Percentiles rank a stretch among this genome's conserved stretches.
Conservation (phyloP, 1,284 basidiomycete genomes). For the Moesziomyces parantarcticus region DNA sequence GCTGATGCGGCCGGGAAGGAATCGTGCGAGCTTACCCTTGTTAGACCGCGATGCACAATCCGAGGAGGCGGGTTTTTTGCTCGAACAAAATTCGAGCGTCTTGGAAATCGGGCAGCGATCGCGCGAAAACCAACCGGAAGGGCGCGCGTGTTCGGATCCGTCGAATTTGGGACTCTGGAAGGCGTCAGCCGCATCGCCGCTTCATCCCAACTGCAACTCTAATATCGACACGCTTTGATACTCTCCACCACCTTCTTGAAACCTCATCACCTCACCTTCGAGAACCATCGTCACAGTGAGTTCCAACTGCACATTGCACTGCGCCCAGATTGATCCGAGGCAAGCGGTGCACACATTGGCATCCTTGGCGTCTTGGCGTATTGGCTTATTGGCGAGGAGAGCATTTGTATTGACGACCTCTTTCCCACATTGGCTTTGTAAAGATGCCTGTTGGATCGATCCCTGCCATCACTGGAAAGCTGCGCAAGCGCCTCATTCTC, state of each 20-base stretch:
- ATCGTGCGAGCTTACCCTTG: too few species aligned
- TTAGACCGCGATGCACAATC: too few species aligned
- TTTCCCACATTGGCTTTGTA: neutral
- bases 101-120: neutral
- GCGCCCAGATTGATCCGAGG: too few species aligned
- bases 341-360: neutral
- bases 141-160: constrained; percentile 8
- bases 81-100: too few species aligned
- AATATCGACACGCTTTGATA: neutral
- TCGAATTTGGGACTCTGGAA: constrained; percentile 1
- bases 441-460: constrained; percentile 59
- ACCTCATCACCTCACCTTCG: constrained; percentile 2
- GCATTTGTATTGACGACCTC: constrained; percentile 16
- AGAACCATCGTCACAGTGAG: constrained; percentile 26
- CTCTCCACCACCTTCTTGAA: constrained; percentile 21
- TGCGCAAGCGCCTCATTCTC: constrained; percentile 65
- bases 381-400: too few species aligned
- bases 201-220: neutral
- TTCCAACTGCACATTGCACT: constrained; percentile 8
- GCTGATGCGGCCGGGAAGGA: too few species aligned
- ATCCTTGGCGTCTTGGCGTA: too few species aligned
- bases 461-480: constrained; percentile 64
- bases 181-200: constrained; percentile 13
- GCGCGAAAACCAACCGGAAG: neutral
- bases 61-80: too few species aligned